phyloP scores from a whole-genome alignment of 495 filamentous ascomycete genomes.

The Lentithecium fluviatile region DNA sequence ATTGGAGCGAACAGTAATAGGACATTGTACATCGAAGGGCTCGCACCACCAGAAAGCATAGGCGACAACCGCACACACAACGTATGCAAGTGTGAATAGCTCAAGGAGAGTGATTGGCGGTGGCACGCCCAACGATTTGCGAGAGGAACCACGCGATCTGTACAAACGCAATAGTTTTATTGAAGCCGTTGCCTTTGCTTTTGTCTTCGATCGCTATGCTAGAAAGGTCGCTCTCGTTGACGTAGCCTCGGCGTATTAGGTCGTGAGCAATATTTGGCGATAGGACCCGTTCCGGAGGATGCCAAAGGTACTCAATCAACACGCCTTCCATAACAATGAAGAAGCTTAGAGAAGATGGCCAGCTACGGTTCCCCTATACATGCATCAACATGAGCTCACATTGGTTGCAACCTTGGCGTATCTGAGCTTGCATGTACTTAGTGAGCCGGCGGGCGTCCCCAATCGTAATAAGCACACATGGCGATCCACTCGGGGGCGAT shows the following conservation, averaged over 20 bases:
- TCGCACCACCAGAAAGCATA: slow-evolving; percentile 17
- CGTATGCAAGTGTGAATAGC: slow-evolving; percentile 24
- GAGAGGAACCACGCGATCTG: slow-evolving; percentile 15
- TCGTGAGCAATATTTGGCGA: too few species aligned
- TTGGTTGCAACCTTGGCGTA: too few species aligned
- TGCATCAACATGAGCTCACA: neutral
- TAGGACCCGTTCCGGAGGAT: too few species aligned
- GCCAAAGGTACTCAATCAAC: too few species aligned
- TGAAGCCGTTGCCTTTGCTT: slow-evolving; percentile 18
- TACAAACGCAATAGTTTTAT: neutral
- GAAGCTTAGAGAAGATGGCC: neutral
- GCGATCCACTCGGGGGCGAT: slow-evolving; percentile 9
- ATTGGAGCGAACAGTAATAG: too few species aligned
- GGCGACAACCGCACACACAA: slow-evolving; percentile 2
- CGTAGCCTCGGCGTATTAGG: too few species aligned
- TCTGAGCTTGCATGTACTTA: neutral
- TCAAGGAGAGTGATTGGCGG: slow-evolving; percentile 10
- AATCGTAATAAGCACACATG: neutral
- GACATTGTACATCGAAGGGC: slow-evolving; percentile 10
- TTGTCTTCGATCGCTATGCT: slow-evolving; percentile 5
- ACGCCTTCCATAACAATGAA: slow-evolving; percentile 16
- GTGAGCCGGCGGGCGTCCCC: too few species aligned
- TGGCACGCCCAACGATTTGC: slow-evolving; percentile 11
- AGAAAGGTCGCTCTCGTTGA: neutral
- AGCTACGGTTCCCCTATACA: neutral